phyloP scores from a whole-genome alignment of 2,329 filamentous ascomycete species.

The Trichoderma sp. region DNA sequence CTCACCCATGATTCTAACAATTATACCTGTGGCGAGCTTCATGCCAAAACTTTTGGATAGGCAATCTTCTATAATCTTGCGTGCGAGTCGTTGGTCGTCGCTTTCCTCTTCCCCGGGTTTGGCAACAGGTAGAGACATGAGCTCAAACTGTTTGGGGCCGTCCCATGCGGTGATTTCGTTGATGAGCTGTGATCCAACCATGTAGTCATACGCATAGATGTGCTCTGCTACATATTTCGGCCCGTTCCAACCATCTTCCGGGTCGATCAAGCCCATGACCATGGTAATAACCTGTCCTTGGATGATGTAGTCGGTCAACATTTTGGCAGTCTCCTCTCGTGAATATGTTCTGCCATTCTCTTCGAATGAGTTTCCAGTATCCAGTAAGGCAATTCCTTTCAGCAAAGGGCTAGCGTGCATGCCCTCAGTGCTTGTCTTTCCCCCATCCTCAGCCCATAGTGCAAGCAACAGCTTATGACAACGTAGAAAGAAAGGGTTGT shows the following conservation, averaged over 20 bases:
- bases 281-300: constrained; percentile 55
- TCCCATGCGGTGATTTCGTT: constrained; percentile 55
- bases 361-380: constrained; percentile 25
- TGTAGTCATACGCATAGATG: constrained; percentile 52
- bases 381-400: constrained; percentile 43
- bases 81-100: constrained; percentile 48
- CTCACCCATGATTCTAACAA: constrained; percentile 48
- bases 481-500: constrained; percentile 49
- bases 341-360: constrained; percentile 34
- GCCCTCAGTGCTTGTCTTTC: constrained; percentile 51
- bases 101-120: constrained; percentile 35
- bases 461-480: constrained; percentile 53
- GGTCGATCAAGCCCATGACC: constrained; percentile 54
- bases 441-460: constrained; percentile 49
- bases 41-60: constrained; percentile 54
- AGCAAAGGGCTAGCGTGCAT: constrained; percentile 52
- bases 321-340: constrained; percentile 41
- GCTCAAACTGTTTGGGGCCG: constrained; percentile 49
- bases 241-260: constrained; percentile 54
- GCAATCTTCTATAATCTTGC: constrained; percentile 53
- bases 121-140: constrained; percentile 46
- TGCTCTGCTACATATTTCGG: constrained; percentile 51
- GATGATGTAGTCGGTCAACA: constrained; percentile 58
- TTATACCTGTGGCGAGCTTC: constrained; percentile 57
- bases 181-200: constrained; percentile 53